Percentiles rank a stretch among this genome's conserved stretches.
phyloP scores from a whole-genome alignment of 345 rosid species.

The Bruguiera sexangula region DNA sequence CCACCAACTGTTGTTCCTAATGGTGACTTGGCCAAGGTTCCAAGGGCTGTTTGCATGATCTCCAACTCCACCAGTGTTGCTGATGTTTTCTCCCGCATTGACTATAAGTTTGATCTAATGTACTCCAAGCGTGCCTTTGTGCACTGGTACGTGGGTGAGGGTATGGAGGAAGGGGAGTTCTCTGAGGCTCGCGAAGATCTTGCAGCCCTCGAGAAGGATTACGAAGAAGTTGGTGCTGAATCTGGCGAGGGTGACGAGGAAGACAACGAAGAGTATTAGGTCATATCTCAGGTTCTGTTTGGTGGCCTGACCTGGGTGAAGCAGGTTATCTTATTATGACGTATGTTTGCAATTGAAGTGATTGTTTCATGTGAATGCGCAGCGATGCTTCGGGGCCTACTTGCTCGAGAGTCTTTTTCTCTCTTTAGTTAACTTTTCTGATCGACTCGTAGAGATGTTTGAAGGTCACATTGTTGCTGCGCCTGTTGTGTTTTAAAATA shows the following conservation, averaged over 20 bases:
- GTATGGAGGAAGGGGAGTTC: conserved; percentile 13
- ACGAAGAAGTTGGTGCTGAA: conserved; percentile 2
- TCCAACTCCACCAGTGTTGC: conserved; percentile 8
- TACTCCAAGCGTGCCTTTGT: conserved; percentile 1
- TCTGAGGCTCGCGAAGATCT: conserved; percentile 3
- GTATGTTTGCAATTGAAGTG: background rate
- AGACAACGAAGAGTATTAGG: background rate
- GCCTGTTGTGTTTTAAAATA: too few relatives aligned
- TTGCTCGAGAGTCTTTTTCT: too few relatives aligned
- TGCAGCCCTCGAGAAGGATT: conserved; percentile 4
- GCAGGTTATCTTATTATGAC: background rate
- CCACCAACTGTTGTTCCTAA: conserved; percentile 8
- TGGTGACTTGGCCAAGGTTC: conserved; percentile 11
- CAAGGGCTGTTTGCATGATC: conserved; percentile 4
- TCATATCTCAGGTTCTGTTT: background rate
- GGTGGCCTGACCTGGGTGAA: too few relatives aligned
- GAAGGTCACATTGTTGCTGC: too few relatives aligned
- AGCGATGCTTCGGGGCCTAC: too few relatives aligned
- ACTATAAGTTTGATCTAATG: background rate
- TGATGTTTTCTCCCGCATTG: conserved; percentile 3
- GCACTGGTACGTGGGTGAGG: conserved; percentile 9
- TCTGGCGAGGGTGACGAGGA: background rate
- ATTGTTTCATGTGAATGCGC: too few relatives aligned
- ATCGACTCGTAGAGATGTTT: too few relatives aligned
- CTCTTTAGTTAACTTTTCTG: too few relatives aligned